Conservation (phyloP, 1,284 basidiomycete genomes). For the Fomitopsis pinicola region DNA sequence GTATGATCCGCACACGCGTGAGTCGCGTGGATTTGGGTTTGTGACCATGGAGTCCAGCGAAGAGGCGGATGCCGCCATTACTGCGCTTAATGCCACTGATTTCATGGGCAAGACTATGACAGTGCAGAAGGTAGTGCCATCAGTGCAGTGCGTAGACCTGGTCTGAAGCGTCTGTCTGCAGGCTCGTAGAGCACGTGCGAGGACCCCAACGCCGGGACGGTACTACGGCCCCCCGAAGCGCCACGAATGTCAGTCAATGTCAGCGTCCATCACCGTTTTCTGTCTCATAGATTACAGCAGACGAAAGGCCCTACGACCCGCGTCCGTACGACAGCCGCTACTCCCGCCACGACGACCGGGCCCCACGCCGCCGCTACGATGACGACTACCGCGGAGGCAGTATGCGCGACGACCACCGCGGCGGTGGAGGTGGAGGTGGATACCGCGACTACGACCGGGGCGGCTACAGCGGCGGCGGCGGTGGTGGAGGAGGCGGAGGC, state of each 20-base stretch:
- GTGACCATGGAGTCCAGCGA: constrained; percentile 89
- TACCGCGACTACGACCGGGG: constrained; percentile 38
- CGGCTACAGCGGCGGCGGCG: constrained; percentile 29
- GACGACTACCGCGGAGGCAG: constrained; percentile 20
- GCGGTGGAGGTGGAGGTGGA: constrained; percentile 29
- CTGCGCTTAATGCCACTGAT: constrained; percentile 78
- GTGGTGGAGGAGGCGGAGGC: neutral
- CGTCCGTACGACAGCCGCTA: constrained; percentile 80
- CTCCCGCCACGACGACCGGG: constrained; percentile 11
- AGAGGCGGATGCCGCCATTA: constrained; percentile 88
- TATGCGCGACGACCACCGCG: constrained; percentile 37
- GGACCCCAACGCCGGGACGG: constrained; percentile 92
- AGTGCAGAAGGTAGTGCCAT: constrained; percentile 74
- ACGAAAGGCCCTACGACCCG: constrained; percentile 76
- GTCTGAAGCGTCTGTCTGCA: constrained; percentile 27
- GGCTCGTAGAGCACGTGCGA: constrained; percentile 91
- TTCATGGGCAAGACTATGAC: constrained; percentile 82
- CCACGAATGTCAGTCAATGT: constrained; percentile 43
- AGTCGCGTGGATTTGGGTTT: constrained; percentile 97
- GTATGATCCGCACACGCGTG: constrained; percentile 95
- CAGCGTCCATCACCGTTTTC: neutral
- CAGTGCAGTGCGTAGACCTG: neutral
- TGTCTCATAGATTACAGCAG: constrained; percentile 26
- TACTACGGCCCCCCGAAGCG: constrained; percentile 93
- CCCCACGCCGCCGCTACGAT: constrained; percentile 11